Percentiles rank a stretch among this genome's conserved stretches.
phyloP scores from a whole-genome alignment of 2,329 filamentous ascomycete species.

The Colletotrichum sojae region DNA sequence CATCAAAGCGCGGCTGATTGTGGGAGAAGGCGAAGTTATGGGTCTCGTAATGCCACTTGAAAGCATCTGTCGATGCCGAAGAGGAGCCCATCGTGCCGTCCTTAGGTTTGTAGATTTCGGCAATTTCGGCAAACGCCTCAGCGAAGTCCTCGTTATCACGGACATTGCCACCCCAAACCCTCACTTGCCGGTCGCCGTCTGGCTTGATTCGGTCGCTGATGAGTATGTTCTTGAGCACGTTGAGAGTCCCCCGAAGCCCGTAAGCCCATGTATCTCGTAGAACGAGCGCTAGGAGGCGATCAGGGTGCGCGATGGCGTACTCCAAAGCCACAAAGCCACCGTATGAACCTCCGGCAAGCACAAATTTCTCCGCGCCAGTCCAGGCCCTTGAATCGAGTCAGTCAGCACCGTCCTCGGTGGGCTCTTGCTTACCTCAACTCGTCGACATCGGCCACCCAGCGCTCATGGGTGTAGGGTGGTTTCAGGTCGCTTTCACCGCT shows the following conservation, averaged over 20 bases:
- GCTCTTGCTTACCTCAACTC: slow-evolving; percentile 43
- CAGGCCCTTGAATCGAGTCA: slow-evolving; percentile 37
- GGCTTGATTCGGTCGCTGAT: slow-evolving; percentile 38
- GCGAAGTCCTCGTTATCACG: slow-evolving; percentile 41
- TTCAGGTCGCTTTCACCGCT: slow-evolving; percentile 45
- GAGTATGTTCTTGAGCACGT: slow-evolving; percentile 36
- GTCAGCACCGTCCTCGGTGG: neutral
- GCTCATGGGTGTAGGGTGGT: slow-evolving; percentile 44
- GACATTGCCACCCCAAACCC: slow-evolving; percentile 42
- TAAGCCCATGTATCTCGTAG: slow-evolving; percentile 44
- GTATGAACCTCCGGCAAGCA: slow-evolving; percentile 46
- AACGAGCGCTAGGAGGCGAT: slow-evolving; percentile 42
- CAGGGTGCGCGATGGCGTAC: slow-evolving; percentile 44
- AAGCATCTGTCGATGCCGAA: too few relatives aligned
- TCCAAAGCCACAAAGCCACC: slow-evolving; percentile 44
- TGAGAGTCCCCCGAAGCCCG: slow-evolving; percentile 38
- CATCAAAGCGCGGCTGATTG: slow-evolving; percentile 44
- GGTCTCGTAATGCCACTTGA: slow-evolving; percentile 42
- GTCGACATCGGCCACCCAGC: slow-evolving; percentile 45
- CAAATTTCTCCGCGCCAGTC: slow-evolving; percentile 42
- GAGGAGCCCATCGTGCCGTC: neutral
- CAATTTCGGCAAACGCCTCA: slow-evolving; percentile 40
- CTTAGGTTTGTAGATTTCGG: slow-evolving; percentile 41
- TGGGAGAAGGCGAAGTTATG: slow-evolving; percentile 45
- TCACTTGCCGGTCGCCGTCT: slow-evolving; percentile 42